Conservation (phyloP, 1,284 basidiomycete species). For the Ceratobasidium papillatum region DNA sequence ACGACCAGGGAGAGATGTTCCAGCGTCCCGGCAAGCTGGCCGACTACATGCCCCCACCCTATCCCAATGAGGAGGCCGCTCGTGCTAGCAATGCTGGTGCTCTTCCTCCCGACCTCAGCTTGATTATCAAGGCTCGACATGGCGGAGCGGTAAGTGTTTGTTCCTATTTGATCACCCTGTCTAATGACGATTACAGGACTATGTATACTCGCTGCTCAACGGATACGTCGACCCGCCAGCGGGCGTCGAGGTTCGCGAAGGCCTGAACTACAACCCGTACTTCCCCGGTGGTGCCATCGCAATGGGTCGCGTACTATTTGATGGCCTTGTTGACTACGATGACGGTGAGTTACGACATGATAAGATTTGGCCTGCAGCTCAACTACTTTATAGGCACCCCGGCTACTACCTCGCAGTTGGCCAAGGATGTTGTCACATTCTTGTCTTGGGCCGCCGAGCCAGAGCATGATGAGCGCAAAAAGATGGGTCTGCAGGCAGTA, state of each 20-base stretch:
- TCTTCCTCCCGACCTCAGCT: constrained; percentile 94
- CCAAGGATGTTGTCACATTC: constrained; percentile 98
- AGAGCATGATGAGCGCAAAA: constrained; percentile 97
- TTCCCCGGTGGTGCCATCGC: constrained; percentile 98
- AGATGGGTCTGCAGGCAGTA: constrained; percentile 92
- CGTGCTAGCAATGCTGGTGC: constrained; percentile 94
- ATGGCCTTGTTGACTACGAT: constrained; percentile 93
- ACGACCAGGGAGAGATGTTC: constrained; percentile 98
- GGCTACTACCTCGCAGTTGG: constrained; percentile 98
- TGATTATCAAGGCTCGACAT: constrained; percentile 99
- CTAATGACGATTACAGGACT: constrained; percentile 68
- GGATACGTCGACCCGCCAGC: constrained; percentile 98
- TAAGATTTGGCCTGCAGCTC: not conserved
- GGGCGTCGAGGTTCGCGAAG: constrained; percentile 95
- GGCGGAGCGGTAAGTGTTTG: constrained; percentile 80
- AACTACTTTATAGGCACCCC: constrained; percentile 74
- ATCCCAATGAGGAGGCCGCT: constrained; percentile 98
- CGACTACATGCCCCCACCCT: constrained; percentile 96
- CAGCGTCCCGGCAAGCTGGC: constrained; percentile 96
- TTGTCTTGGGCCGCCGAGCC: constrained; percentile 96
- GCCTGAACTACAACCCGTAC: constrained; percentile 98
- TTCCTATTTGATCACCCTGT: not conserved
- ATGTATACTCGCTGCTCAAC: constrained; percentile 95
- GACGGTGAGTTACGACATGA: constrained; percentile 65
- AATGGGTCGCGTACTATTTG: constrained; percentile 97